Percentiles rank a stretch among this genome's conserved stretches.
Conservation (phyloP, 106 monocot genomes). For the Acorus gramineus region DNA sequence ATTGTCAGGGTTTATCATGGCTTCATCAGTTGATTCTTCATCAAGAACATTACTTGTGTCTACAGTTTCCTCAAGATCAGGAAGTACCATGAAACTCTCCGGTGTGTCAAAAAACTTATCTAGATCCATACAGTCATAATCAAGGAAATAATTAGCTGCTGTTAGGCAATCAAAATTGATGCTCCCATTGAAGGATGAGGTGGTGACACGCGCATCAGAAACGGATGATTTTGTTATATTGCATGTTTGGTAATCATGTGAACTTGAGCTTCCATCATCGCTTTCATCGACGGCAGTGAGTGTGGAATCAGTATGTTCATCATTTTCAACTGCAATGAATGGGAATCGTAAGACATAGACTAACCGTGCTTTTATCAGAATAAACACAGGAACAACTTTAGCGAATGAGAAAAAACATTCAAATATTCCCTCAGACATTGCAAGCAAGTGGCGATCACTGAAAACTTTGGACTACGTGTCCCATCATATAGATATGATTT, state of each 20-base stretch:
- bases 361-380: neutral
- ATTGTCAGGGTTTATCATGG: slow-evolving; percentile 27
- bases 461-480: too few relatives aligned
- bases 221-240: slow-evolving; percentile 33
- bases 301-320: slow-evolving; percentile 30
- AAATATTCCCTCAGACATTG: too few relatives aligned
- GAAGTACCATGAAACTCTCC: slow-evolving; percentile 39
- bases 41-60: slow-evolving; percentile 12
- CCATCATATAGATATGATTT: too few relatives aligned
- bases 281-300: slow-evolving; percentile 39
- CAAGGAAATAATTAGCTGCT: slow-evolving; percentile 7
- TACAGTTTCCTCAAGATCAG: slow-evolving; percentile 27
- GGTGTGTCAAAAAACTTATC: slow-evolving; percentile 38
- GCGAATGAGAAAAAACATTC: neutral
- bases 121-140: slow-evolving; percentile 21
- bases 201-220: slow-evolving; percentile 26
- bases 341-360: neutral
- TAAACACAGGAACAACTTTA: neutral
- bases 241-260: slow-evolving; percentile 29
- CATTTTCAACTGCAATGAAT: slow-evolving; percentile 15
- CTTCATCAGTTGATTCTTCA: slow-evolving; percentile 16
- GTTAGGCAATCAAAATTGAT: slow-evolving; percentile 35
- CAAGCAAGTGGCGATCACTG: too few relatives aligned
- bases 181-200: slow-evolving; percentile 30
- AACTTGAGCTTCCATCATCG: slow-evolving; percentile 34